phyloP scores from a whole-genome alignment of 129 eudicot species.

The Ambrosia artemisiifolia region DNA sequence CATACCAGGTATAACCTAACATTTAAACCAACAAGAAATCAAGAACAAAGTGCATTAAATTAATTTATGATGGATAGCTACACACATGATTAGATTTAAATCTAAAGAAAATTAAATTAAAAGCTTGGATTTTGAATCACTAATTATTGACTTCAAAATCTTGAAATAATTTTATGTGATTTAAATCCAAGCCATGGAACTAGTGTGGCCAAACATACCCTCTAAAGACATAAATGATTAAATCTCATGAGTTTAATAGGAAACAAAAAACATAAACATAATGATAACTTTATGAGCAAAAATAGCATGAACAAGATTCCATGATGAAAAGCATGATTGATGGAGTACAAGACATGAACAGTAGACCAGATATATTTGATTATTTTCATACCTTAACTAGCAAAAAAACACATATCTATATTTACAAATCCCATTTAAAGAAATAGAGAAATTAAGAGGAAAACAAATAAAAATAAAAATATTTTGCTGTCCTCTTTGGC shows the following conservation, averaged over 20 bases:
- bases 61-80: constrained; percentile 2
- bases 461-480: constrained; percentile 23
- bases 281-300: constrained; percentile 28
- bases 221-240: neutral
- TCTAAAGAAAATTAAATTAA: neutral
- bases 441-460: neutral
- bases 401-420: constrained; percentile 13
- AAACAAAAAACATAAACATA: constrained; percentile 15
- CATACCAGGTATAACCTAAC: constrained; percentile 38
- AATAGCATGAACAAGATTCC: constrained; percentile 40
- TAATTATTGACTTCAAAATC: neutral
- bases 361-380: constrained; percentile 26
- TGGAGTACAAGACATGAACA: constrained; percentile 22
- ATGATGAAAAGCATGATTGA: constrained; percentile 37
- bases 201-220: neutral
- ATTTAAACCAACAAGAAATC: constrained; percentile 6
- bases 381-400: constrained; percentile 16
- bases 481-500: constrained; percentile 20
- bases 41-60: constrained; percentile 12
- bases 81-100: constrained; percentile 12
- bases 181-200: neutral
- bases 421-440: constrained; percentile 13
- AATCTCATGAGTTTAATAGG: constrained; percentile 20
- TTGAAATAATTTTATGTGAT: neutral
- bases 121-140: constrained; percentile 2